These are phyloP conservation scores for Stephania cephalantha DNA, from an alignment of 164 flowering plant genomes.

Conservation along the genomic window DNA sequence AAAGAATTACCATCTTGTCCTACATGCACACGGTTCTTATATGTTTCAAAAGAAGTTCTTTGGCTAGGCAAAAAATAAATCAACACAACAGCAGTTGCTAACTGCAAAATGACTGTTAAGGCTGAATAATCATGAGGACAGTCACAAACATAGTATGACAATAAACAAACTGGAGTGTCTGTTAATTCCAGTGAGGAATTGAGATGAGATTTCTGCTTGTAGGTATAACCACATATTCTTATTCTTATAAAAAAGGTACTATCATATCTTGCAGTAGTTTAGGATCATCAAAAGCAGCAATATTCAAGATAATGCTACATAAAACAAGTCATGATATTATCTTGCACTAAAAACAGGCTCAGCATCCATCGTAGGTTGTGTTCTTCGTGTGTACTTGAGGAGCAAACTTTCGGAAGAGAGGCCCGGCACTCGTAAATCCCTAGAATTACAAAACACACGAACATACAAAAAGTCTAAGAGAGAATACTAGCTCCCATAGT, in stretches of 20 bases:
- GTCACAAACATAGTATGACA: too few species aligned
- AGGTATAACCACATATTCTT: too few species aligned
- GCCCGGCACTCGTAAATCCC: conserved; percentile 87
- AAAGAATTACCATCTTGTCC: not conserved
- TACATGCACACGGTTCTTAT: not conserved
- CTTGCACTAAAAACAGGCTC: conserved; percentile 81
- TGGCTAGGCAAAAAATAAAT: not conserved
- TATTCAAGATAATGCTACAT: not conserved
- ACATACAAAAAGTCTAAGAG: not conserved
- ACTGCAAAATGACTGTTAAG: not conserved
- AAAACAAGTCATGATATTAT: conserved; percentile 24
- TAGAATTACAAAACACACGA: conserved; percentile 14
- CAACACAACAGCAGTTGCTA: not conserved
- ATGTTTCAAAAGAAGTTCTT: not conserved
- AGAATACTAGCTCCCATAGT: not conserved
- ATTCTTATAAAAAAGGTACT: not conserved
- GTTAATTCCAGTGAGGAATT: too few species aligned
- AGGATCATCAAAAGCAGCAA: not conserved
- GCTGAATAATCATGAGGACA: too few species aligned
- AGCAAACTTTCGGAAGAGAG: conserved; percentile 84
- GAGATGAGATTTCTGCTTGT: too few species aligned
- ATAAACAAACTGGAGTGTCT: too few species aligned
- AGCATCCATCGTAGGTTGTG: conserved; percentile 60
- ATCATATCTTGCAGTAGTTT: not conserved
- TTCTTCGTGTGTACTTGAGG: conserved; percentile 84